phyloP scores from a whole-genome alignment of 257 asterid species.

The Solanum sparsipilum region DNA sequence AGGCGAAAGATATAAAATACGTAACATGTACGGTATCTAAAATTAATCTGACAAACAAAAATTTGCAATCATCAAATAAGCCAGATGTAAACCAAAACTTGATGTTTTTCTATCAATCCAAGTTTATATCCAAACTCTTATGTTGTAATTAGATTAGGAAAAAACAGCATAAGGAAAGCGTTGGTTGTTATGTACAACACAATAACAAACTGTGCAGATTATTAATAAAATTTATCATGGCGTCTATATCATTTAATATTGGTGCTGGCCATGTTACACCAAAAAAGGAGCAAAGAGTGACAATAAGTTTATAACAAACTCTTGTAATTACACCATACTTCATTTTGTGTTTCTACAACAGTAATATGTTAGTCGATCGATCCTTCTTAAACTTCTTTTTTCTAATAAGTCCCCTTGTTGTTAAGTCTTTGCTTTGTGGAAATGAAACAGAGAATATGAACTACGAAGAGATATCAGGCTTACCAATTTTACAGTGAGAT shows the following conservation, averaged over 20 bases:
- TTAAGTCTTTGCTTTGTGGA: background rate
- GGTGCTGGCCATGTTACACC: background rate
- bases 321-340: background rate
- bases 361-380: background rate
- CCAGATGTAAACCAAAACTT: background rate
- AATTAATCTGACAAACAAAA: background rate
- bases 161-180: background rate
- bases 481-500: background rate
- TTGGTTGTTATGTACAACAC: background rate
- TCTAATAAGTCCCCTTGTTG: background rate
- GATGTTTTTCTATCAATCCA: background rate
- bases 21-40: background rate
- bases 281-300: background rate
- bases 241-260: background rate
- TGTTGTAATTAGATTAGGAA: background rate
- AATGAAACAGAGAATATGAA: background rate
- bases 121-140: background rate
- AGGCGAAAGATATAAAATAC: background rate
- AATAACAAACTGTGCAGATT: background rate
- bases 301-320: background rate
- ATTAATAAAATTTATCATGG: background rate
- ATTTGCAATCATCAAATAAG: background rate
- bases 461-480: background rate
- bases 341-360: background rate
- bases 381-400: background rate